Conservation (phyloP, 116 monocot genomes). For the Phalaenopsis hybrid region DNA sequence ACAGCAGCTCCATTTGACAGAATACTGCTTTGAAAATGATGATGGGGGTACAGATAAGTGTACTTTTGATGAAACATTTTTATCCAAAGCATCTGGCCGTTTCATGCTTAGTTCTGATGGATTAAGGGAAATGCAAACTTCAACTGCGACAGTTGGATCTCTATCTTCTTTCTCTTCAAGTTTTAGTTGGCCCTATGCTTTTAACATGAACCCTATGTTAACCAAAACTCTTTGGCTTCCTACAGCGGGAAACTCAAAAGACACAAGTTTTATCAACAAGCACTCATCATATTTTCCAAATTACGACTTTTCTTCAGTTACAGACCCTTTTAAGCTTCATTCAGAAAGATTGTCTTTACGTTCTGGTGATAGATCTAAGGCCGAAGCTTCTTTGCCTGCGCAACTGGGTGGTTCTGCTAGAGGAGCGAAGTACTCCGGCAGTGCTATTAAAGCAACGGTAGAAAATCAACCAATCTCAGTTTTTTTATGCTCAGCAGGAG, state of each 20-base stretch:
- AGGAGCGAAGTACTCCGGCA: slow-evolving; percentile 9
- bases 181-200: slow-evolving; percentile 26
- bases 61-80: slow-evolving; percentile 17
- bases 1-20: slow-evolving; percentile 15
- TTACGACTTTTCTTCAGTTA: slow-evolving; percentile 65
- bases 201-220: slow-evolving; percentile 55
- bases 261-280: slow-evolving; percentile 16
- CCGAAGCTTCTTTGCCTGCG: slow-evolving; percentile 7
- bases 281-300: slow-evolving; percentile 21
- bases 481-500: slow-evolving; percentile 21
- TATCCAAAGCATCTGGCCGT: slow-evolving; percentile 15
- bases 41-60: slow-evolving; percentile 12
- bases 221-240: slow-evolving; percentile 32
- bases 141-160: slow-evolving; percentile 15
- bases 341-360: slow-evolving; percentile 12
- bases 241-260: slow-evolving; percentile 15
- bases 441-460: slow-evolving; percentile 11
- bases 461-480: slow-evolving; percentile 11
- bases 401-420: not conserved
- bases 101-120: slow-evolving; percentile 18
- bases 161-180: slow-evolving; percentile 16
- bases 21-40: not conserved
- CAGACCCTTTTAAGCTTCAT: slow-evolving; percentile 43
- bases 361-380: slow-evolving; percentile 12
- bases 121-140: slow-evolving; percentile 4